Base-by-base conservation (phyloP, 1,284 basidiomycete genomes). In the Rhodotorula sp. region DNA sequence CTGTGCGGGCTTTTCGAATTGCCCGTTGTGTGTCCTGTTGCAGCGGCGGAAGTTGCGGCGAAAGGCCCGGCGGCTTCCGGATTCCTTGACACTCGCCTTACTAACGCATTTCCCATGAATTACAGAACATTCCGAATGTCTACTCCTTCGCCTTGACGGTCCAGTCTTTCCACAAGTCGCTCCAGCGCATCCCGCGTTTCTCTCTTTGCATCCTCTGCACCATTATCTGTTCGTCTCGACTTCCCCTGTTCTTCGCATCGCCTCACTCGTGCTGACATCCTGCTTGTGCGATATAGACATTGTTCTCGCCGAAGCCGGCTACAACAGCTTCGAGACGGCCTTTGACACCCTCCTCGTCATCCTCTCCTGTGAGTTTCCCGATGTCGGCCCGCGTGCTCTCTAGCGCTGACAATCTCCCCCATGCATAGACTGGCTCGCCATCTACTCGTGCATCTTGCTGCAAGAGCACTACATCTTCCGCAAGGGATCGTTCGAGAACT, bases 381-480 rank as follows among this genome's bases (percentile, higher is more conserved):
- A n/a, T n/a, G n/a, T n/a, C n/a, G n/a, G n/a, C n/a, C n/a, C n/a
- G n/a, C n/a, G n/a, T n/a, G n/a, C n/a, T n/a, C n/a, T n/a, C n/a
- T 24, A 54, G 22, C n/a, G 18, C 60, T 51, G 45, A 60, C 46
- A 10, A n/a, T 12, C 24, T 59, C 7, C 6, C 33, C 57, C 22
- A 14, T 54, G 26, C 29, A 59, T 10, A 59, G 57, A 81, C 73
- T 81, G 80, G 80, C 78, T 81, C 70, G 78, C 79, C 33, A 80
- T 82, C 68, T 82, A 80, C 77, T 73, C 73, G 29, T 73, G 73
- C 26, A 78, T 82, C 68, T 74, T 82, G 33, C 56, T 80, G 22
- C 77, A 80, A 64, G 81, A 82, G 71, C 80, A 82, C 75, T 78
- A 78, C 70, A 80, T 82, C 71, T 81, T 82, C 81, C 78, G 80